Evolutionary conservation across 2,329 filamentous ascomycete species (phyloP).

Genomic region (Dactylella cylindrospora): DNA sequence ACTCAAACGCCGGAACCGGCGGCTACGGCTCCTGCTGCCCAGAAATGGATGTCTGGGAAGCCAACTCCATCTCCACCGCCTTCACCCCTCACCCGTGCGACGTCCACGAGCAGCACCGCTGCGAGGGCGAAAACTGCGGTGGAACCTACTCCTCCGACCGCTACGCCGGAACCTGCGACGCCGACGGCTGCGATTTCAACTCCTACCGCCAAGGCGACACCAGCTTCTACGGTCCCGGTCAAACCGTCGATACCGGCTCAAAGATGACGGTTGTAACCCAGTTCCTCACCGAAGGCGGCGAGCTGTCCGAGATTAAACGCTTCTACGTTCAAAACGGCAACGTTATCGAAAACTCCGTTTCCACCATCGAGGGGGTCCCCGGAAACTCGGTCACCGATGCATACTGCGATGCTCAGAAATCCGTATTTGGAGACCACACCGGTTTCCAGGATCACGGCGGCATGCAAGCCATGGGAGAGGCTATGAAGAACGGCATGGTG

Average conservation of each 20-base stretch:
- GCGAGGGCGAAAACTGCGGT: slow-evolving; percentile 49
- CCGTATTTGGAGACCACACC: slow-evolving; percentile 31
- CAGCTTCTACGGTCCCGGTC: slow-evolving; percentile 53
- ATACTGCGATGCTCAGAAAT: slow-evolving; percentile 41
- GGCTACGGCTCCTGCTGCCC: slow-evolving; percentile 60
- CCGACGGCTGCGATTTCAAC: slow-evolving; percentile 53
- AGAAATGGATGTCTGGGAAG: slow-evolving; percentile 60
- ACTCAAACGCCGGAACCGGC: slow-evolving; percentile 58
- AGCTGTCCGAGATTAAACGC: slow-evolving; percentile 51
- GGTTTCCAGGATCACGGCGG: slow-evolving; percentile 42
- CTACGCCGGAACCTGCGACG: slow-evolving; percentile 51
- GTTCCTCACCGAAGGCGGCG: slow-evolving; percentile 51
- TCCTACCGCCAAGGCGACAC: slow-evolving; percentile 50
- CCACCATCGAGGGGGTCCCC: slow-evolving; percentile 52
- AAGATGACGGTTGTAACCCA: slow-evolving; percentile 54
- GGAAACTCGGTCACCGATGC: slow-evolving; percentile 51
- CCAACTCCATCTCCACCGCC: slow-evolving; percentile 51
- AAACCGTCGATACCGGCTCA: slow-evolving; percentile 52
- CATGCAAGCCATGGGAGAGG: slow-evolving; percentile 38
- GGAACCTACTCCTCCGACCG: slow-evolving; percentile 49
- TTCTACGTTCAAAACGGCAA: slow-evolving; percentile 52
- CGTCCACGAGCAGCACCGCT: slow-evolving; percentile 50
- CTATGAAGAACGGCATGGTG: slow-evolving; percentile 44
- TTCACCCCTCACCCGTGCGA: slow-evolving; percentile 53
- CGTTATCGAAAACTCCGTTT: slow-evolving; percentile 52